These are phyloP conservation scores for Neoarthrinium moseri DNA, from an alignment of 2,329 filamentous ascomycete genomes.

Conservation along the genomic window DNA sequence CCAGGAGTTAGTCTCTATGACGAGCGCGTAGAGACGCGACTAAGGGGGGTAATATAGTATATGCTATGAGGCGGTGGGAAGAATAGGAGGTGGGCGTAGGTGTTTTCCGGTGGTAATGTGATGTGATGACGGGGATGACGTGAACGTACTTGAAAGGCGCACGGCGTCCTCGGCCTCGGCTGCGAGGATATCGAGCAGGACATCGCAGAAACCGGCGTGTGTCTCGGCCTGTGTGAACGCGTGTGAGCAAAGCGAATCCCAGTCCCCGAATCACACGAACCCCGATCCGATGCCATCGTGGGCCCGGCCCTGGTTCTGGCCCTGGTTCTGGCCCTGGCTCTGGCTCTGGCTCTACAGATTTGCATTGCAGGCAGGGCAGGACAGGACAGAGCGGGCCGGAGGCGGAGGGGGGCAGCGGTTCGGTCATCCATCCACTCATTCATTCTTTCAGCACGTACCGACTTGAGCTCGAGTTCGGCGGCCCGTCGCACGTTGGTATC, in stretches of 20 bases:
- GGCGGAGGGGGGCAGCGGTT: constrained; percentile 1
- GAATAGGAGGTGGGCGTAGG: no score
- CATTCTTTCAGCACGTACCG: no score
- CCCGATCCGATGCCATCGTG: no score
- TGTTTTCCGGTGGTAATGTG: no score
- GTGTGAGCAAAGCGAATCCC: constrained; percentile 14
- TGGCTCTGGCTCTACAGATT: no score
- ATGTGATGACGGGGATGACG: no score
- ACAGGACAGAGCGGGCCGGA: background rate
- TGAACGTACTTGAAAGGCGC: constrained; percentile 84
- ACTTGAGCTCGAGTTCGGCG: constrained; percentile 79
- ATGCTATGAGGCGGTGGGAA: no score
- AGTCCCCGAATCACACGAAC: background rate
- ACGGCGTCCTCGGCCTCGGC: constrained; percentile 82
- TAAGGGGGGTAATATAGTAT: no score
- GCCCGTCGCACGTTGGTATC: constrained; percentile 73
- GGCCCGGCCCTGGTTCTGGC: no score
- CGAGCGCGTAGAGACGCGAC: no score
- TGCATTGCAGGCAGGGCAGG: background rate
- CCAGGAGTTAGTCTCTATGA: no score
- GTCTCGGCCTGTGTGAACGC: constrained; percentile 71
- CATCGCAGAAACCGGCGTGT: constrained; percentile 85
- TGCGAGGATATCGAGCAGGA: constrained; percentile 86
- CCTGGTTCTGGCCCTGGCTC: no score
- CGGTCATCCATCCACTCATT: background rate